phyloP scores from a whole-genome alignment of 176 grass and related monocot species.

The Bromus sterilis region DNA sequence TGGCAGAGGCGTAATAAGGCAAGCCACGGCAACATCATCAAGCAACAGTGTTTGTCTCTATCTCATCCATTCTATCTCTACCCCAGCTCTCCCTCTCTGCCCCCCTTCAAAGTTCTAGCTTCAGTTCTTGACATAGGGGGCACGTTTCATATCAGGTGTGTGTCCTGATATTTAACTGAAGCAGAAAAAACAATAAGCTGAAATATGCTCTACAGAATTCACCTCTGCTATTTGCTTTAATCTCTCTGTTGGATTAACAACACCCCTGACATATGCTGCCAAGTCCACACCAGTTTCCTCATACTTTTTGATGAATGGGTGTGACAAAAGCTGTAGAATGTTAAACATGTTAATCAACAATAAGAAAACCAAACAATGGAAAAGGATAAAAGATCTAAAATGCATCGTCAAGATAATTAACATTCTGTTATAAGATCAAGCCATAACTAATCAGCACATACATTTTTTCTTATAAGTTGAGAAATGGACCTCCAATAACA shows the following conservation, averaged over 20 bases:
- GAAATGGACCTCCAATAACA: background rate
- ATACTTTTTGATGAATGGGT: conserved; percentile 87
- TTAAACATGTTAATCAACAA: conserved; percentile 19
- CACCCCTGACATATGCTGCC: conserved; percentile 55
- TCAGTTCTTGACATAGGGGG: background rate
- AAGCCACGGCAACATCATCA: background rate
- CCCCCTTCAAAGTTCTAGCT: background rate
- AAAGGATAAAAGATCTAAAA: background rate
- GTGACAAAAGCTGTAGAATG: conserved; percentile 60
- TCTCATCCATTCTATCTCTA: background rate
- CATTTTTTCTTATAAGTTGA: background rate
- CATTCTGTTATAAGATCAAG: background rate
- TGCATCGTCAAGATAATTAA: background rate
- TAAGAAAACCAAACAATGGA: conserved; percentile 5
- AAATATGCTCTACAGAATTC: conserved; percentile 25
- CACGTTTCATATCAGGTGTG: background rate
- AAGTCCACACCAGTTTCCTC: conserved; percentile 48
- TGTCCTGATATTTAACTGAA: background rate
- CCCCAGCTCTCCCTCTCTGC: background rate
- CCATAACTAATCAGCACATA: background rate
- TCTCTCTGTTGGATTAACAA: conserved; percentile 74
- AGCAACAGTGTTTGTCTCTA: background rate
- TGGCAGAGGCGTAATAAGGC: background rate
- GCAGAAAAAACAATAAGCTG: conserved; percentile 1
- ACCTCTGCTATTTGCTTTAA: conserved; percentile 93